phyloP scores from a whole-genome alignment of 805 yeast species.

The Wickerhamiella siamensis region DNA sequence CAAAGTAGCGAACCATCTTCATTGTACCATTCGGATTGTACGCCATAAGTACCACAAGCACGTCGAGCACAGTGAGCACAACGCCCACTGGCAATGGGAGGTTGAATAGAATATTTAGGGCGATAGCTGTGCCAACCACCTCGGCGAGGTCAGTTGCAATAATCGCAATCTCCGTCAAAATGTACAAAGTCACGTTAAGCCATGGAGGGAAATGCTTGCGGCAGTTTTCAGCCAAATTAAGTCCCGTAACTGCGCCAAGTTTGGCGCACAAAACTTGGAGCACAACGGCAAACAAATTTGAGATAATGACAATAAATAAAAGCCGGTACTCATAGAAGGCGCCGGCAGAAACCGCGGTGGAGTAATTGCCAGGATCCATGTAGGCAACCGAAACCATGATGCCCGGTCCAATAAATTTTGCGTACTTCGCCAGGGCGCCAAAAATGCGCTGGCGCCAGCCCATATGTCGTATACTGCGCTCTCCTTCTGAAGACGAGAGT shows the following conservation, averaged over 20 bases:
- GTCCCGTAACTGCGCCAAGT: slow-evolving; percentile 78
- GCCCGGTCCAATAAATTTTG: slow-evolving; percentile 74
- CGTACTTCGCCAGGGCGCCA: slow-evolving; percentile 30
- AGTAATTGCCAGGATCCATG: slow-evolving; percentile 88
- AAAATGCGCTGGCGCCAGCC: neutral
- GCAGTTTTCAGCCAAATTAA: slow-evolving; percentile 78
- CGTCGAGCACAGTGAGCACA: slow-evolving; percentile 66
- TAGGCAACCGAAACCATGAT: slow-evolving; percentile 79
- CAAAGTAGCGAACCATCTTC: slow-evolving; percentile 63
- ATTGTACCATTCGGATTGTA: slow-evolving; percentile 66
- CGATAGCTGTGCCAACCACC: slow-evolving; percentile 85
- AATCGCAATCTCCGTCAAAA: slow-evolving; percentile 72
- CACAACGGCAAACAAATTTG: slow-evolving; percentile 75
- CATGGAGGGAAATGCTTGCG: slow-evolving; percentile 52
- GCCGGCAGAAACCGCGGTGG: slow-evolving; percentile 82
- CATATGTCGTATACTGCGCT: neutral
- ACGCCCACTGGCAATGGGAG: slow-evolving; percentile 70
- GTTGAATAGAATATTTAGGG: slow-evolving; percentile 59
- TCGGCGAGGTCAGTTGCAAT: slow-evolving; percentile 90
- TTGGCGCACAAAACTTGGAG: slow-evolving; percentile 73
- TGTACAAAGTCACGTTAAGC: slow-evolving; percentile 48
- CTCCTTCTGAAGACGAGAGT: neutral
- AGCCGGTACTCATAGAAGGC: slow-evolving; percentile 63
- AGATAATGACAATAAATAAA: slow-evolving; percentile 54
- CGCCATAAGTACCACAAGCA: slow-evolving; percentile 59